phyloP scores from a whole-genome alignment of 106 monocot species.

The Dendrobium officinale region DNA sequence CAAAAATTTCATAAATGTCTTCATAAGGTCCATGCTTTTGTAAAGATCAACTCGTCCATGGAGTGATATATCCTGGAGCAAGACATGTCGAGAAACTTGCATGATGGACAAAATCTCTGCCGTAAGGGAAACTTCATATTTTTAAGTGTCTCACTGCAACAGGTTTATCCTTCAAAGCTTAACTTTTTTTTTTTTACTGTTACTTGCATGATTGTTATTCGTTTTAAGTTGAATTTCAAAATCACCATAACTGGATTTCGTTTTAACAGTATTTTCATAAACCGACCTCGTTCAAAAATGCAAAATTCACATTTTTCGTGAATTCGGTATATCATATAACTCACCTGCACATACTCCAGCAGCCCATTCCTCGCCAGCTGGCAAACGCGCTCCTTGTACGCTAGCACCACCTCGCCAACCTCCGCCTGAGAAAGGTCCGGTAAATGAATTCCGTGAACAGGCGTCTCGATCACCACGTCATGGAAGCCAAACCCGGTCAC shows the following conservation, averaged over 20 bases:
- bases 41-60: too few species aligned
- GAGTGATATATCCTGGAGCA: too few species aligned
- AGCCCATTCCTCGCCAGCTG: slow-evolving; percentile 45
- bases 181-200: too few species aligned
- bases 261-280: not conserved
- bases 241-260: not conserved
- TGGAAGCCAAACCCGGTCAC: slow-evolving; percentile 81
- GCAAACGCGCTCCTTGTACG: slow-evolving; percentile 58
- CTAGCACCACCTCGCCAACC: slow-evolving; percentile 60
- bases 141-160: too few species aligned
- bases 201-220: too few species aligned
- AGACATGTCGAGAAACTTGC: too few species aligned
- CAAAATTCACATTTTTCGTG: not conserved
- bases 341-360: slow-evolving; percentile 84
- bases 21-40: too few species aligned
- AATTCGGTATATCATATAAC: not conserved
- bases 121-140: too few species aligned
- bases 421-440: slow-evolving; percentile 41
- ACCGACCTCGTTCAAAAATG: not conserved
- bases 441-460: slow-evolving; percentile 48
- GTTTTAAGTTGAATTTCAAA: too few species aligned
- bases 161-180: too few species aligned
- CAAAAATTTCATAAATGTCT: too few species aligned
- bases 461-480: slow-evolving; percentile 93
- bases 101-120: too few species aligned